Conservation (phyloP, 768 basidiomycete species). For the Galerina sulciceps region DNA sequence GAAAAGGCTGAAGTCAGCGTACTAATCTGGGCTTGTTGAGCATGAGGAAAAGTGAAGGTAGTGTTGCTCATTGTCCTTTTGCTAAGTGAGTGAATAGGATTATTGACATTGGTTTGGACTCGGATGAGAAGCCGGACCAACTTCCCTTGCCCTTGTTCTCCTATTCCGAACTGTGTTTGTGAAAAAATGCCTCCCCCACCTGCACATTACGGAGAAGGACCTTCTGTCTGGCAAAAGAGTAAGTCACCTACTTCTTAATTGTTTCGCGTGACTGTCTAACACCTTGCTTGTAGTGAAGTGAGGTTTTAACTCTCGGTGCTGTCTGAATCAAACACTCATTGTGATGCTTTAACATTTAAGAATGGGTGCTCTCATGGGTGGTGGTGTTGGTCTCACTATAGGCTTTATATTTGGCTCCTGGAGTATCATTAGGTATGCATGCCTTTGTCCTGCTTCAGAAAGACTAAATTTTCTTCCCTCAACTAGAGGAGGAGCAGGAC, state of each 20-base stretch:
- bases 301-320: constrained; percentile 12
- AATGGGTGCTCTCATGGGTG: constrained; percentile 93
- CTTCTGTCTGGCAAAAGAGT: constrained; percentile 82
- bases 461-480: constrained; percentile 4
- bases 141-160: not conserved
- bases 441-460: not conserved
- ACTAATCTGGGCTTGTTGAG: constrained; percentile 91
- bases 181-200: constrained; percentile 29
- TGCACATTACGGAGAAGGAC: constrained; percentile 55
- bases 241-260: constrained; percentile 26
- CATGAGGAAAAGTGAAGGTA: constrained; percentile 60
- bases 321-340: not conserved
- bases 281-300: constrained; percentile 58
- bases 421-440: constrained; percentile 81
- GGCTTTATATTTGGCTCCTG: constrained; percentile 97
- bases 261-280: constrained; percentile 12
- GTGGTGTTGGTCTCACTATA: constrained; percentile 93
- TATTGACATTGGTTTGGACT: constrained; percentile 25
- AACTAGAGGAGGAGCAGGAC: constrained; percentile 84
- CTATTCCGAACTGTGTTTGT: constrained; percentile 1
- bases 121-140: not conserved
- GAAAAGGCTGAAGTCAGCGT: constrained; percentile 30
- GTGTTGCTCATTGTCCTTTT: constrained; percentile 19
- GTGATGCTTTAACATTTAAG: constrained; percentile 37
- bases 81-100: constrained; percentile 1